Evolutionary conservation across 768 basidiomycete genomes (phyloP).

Genomic region (Rhizopogon rudus): DNA sequence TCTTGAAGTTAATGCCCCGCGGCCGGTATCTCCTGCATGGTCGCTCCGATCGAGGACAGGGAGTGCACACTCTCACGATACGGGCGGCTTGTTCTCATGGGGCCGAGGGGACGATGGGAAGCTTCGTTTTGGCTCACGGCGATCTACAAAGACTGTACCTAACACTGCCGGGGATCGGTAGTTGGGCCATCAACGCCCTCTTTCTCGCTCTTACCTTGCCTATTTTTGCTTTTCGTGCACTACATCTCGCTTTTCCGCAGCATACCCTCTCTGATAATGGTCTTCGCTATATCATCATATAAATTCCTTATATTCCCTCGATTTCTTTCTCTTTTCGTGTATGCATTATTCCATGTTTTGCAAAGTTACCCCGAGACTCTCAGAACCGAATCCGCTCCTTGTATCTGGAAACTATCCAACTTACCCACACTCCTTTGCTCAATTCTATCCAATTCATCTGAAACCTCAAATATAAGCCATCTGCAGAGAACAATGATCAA

Average conservation of each 20-base stretch:
- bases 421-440: background rate
- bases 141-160: constrained; percentile 41
- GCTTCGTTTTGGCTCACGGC: constrained; percentile 69
- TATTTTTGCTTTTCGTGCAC: constrained; percentile 2
- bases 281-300: constrained; percentile 15
- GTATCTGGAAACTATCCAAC: background rate
- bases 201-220: background rate
- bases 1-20: constrained; percentile 44
- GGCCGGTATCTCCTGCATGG: constrained; percentile 80
- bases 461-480: background rate
- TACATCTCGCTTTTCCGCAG: constrained; percentile 14
- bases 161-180: constrained; percentile 23
- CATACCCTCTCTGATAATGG: constrained; percentile 30
- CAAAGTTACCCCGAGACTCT: background rate
- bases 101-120: constrained; percentile 58
- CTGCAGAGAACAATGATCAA: background rate
- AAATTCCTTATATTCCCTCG: constrained; percentile 10
- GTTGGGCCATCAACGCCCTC: constrained; percentile 1
- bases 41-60: constrained; percentile 79
- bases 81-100: constrained; percentile 66
- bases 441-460: background rate
- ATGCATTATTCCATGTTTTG: constrained; percentile 25
- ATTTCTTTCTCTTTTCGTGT: constrained; percentile 19
- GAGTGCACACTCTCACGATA: constrained; percentile 69
- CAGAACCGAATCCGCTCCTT: background rate